Conservation (phyloP, 331 rosid species). For the Malus hybrid region DNA sequence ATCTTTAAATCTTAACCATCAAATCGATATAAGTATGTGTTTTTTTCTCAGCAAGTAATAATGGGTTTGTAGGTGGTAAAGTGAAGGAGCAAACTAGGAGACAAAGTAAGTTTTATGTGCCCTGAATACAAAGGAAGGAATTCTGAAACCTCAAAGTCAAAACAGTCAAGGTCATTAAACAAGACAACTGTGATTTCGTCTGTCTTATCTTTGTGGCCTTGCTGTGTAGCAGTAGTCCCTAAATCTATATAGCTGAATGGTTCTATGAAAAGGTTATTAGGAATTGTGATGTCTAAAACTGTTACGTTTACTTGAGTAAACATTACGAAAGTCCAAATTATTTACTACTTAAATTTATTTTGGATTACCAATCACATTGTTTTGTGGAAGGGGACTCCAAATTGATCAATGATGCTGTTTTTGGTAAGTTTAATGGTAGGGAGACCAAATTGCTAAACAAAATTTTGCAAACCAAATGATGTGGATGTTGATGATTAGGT, state of each 20-base stretch:
- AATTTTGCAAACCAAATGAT: too few relatives aligned
- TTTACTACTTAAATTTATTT: too few relatives aligned
- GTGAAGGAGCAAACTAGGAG: slow-evolving; percentile 21
- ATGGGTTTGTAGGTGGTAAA: background rate
- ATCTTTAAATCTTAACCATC: slow-evolving; percentile 28
- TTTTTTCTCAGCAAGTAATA: slow-evolving; percentile 7
- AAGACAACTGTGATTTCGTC: background rate
- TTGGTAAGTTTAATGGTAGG: too few relatives aligned
- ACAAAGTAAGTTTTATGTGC: slow-evolving; percentile 24
- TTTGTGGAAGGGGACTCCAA: too few relatives aligned
- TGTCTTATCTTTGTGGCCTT: background rate
- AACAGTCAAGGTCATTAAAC: slow-evolving; percentile 2
- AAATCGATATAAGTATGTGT: slow-evolving; percentile 21
- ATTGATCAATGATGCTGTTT: too few relatives aligned
- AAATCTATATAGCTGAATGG: background rate
- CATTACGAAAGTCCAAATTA: background rate
- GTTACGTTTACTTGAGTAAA: background rate
- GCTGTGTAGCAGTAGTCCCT: background rate
- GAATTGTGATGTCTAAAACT: background rate
- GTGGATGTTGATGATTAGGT: too few relatives aligned
- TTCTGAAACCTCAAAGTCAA: background rate
- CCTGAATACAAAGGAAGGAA: slow-evolving; percentile 18
- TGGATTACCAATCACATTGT: too few relatives aligned
- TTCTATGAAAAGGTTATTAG: background rate
- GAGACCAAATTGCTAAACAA: too few relatives aligned